phyloP scores from a whole-genome alignment of 495 filamentous ascomycete species.

The Mycothermus thermophilus region DNA sequence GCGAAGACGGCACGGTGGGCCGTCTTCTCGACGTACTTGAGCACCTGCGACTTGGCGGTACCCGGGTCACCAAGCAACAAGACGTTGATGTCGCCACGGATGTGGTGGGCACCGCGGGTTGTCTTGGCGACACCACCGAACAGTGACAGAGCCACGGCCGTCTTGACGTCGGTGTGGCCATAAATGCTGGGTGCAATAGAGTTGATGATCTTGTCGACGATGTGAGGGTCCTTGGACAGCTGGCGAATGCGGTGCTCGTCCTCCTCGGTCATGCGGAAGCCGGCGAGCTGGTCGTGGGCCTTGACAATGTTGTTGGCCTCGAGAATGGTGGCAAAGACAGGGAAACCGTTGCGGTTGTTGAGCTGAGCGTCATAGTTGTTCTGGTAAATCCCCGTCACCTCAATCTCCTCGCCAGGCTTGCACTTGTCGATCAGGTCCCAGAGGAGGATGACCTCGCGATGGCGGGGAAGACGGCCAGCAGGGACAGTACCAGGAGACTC shows the following conservation, averaged over 20 bases:
- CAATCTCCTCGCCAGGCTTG: conserved; percentile 96
- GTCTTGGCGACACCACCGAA: conserved; percentile 93
- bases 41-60: conserved; percentile 94
- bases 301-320: conserved; percentile 97
- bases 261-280: conserved; percentile 89
- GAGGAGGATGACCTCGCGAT: conserved; percentile 88
- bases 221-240: conserved; percentile 74
- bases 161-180: conserved; percentile 95
- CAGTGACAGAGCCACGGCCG: conserved; percentile 81
- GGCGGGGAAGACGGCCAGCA: conserved; percentile 85
- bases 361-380: conserved; percentile 97
- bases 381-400: conserved; percentile 92
- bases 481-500: conserved; percentile 97
- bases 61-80: conserved; percentile 94
- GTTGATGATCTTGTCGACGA: conserved; percentile 86
- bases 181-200: conserved; percentile 97
- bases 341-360: conserved; percentile 98
- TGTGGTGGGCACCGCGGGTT: conserved; percentile 70
- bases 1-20: conserved; percentile 96
- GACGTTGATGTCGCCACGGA: conserved; percentile 97
- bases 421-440: conserved; percentile 96
- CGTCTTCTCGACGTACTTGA: conserved; percentile 97
- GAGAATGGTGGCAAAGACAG: conserved; percentile 93
- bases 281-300: conserved; percentile 92
- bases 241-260: conserved; percentile 87